A percentile compares a stretch with the other conserved stretches of the same genome.
phyloP scores from a whole-genome alignment of 2,329 filamentous ascomycete species.

The Hypoxylon sp. region DNA sequence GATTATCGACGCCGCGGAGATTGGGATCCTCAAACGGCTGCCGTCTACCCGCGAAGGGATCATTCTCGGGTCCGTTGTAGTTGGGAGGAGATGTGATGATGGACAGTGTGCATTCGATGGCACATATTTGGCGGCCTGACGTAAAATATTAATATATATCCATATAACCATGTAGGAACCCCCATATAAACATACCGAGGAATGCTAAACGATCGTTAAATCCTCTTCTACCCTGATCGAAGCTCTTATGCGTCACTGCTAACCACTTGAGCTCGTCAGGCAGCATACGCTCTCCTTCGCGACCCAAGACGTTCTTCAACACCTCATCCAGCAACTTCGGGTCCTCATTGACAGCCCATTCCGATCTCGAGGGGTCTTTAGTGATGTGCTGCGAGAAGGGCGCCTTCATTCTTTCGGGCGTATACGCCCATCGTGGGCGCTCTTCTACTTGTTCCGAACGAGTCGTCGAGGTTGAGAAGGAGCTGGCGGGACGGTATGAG shows the following conservation, averaged over 20 bases:
- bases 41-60: conserved; percentile 68
- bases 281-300: conserved; percentile 78
- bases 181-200: conserved; percentile 73
- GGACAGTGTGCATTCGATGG: conserved; percentile 65
- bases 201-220: conserved; percentile 96
- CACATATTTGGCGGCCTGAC: conserved; percentile 53
- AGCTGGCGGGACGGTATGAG: conserved; percentile 35
- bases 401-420: conserved; percentile 78
- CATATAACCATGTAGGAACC: background rate
- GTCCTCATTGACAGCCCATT: conserved; percentile 81
- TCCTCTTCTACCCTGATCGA: conserved; percentile 92
- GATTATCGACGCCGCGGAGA: conserved; percentile 79
- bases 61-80: conserved; percentile 48
- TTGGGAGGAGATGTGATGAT: conserved; percentile 68
- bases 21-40: conserved; percentile 78
- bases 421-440: conserved; percentile 78
- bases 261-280: conserved; percentile 97
- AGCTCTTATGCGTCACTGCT: conserved; percentile 97
- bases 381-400: conserved; percentile 74
- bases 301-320: conserved; percentile 82
- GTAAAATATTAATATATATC: conserved; percentile 7
- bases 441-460: conserved; percentile 33
- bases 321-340: conserved; percentile 81
- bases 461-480: conserved; percentile 49
- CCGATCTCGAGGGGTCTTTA: conserved; percentile 66